Evolutionary conservation across 805 yeast genomes (phyloP), one percentile per base, ranked within the genome.

Genomic region (Yarrowia sp.): DNA sequence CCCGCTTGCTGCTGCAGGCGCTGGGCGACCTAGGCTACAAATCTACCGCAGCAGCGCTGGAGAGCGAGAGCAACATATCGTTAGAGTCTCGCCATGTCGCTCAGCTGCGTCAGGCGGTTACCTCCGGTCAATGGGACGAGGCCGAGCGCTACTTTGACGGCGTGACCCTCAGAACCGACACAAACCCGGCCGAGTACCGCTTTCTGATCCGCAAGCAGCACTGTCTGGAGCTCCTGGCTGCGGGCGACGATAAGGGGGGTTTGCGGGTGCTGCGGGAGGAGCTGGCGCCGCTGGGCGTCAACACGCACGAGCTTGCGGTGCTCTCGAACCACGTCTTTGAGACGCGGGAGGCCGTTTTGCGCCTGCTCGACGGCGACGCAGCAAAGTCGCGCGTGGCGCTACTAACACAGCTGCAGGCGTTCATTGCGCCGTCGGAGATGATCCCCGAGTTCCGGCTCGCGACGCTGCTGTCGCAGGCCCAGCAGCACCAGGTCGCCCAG

Each of bases 361-460:
- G 72, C 63, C 59, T 69, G 62, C 33, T 51, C 21, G 42, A 35
- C 16, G 58, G 58, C 12, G 64, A 66, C 66, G 70, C 76, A 67
- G 38, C 69, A 64, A 59, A 74, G 73, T 77, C 86, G 8, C 73
- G 88, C 62, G 68, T 69, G 12, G 41, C 66, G 6, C 66, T 84
- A 32, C 69, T 82, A 7, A 70, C 73, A 8, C 75, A 77, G 38
- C 75, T 85, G 1, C 75, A 82, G 35, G 68, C 72, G 33, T 74
- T 74, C 66, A 75, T 85, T 18, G 79, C 84, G 13, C 81, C 87
- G 0, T 76, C 79, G 58, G 79, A 79, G 56, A 72, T 82, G 73
- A 78, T 82, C 3, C 85, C 89, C 0, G 77, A 80, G 55, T 77
- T 76, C 27, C 72, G 89, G 29, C 70, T 86, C 9, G 74, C 80